Evolutionary conservation across 1,284 basidiomycete species (phyloP).

Genomic region (Lentinula novae-zelandiae): DNA sequence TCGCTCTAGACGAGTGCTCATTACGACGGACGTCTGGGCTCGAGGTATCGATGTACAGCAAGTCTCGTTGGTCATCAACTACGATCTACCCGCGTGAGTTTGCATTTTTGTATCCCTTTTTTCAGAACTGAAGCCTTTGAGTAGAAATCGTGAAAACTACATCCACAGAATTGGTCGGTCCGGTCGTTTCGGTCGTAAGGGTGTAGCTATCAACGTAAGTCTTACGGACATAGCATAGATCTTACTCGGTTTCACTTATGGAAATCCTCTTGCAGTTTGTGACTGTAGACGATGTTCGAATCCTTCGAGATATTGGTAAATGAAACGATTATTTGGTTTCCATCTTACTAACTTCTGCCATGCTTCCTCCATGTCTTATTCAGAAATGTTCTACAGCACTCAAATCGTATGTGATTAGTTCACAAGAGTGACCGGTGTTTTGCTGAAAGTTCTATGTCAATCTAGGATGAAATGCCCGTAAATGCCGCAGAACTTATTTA

Average conservation of each 20-base stretch:
- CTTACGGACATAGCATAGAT: background rate
- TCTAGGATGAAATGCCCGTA: slow-evolving; percentile 90
- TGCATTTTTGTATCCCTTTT: slow-evolving; percentile 11
- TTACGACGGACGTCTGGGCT: slow-evolving; percentile 98
- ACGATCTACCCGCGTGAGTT: slow-evolving; percentile 87
- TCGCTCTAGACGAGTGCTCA: slow-evolving; percentile 77
- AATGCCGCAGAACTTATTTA: slow-evolving; percentile 87
- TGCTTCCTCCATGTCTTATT: slow-evolving; percentile 5
- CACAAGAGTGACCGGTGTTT: slow-evolving; percentile 10
- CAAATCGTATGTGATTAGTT: slow-evolving; percentile 60
- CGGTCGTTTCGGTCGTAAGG: slow-evolving; percentile 93
- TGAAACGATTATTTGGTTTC: slow-evolving; percentile 21
- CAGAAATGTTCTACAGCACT: slow-evolving; percentile 85
- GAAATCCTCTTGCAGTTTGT: slow-evolving; percentile 61
- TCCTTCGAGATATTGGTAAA: slow-evolving; percentile 84
- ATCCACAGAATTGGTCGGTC: slow-evolving; percentile 97
- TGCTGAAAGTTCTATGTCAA: slow-evolving; percentile 18
- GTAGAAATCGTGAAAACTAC: slow-evolving; percentile 95
- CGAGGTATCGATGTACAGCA: slow-evolving; percentile 99
- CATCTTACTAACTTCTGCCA: slow-evolving; percentile 15
- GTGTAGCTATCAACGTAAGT: slow-evolving; percentile 85
- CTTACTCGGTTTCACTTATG: background rate
- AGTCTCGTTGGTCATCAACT: slow-evolving; percentile 98
- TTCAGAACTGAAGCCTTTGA: background rate
- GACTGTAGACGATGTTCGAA: slow-evolving; percentile 86